Conservation (phyloP, 2,329 filamentous ascomycete genomes). For the Fusarium protoensiforme region DNA sequence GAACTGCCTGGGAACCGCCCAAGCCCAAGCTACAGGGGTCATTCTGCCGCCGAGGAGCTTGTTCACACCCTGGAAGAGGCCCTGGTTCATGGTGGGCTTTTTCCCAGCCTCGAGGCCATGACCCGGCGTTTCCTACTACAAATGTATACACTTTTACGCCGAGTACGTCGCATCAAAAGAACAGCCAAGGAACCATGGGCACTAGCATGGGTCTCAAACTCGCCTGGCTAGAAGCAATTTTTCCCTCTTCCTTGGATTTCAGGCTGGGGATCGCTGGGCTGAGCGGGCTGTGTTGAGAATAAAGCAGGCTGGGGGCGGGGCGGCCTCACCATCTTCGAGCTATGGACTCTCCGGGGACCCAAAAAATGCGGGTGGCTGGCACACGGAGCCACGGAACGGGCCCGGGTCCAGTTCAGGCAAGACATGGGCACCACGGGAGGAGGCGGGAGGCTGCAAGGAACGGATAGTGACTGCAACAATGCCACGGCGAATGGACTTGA, state of each 20-base stretch:
- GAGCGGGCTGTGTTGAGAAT: neutral
- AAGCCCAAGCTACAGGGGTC: constrained; percentile 32
- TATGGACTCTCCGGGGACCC: constrained; percentile 14
- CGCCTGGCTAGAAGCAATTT: constrained; percentile 19
- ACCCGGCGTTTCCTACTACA: constrained; percentile 16
- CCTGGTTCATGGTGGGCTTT: constrained; percentile 10
- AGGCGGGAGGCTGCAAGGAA: constrained; percentile 27
- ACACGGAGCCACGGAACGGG: constrained; percentile 30
- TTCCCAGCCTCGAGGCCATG: constrained; percentile 30
- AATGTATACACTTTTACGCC: constrained; percentile 15
- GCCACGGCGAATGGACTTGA: neutral
- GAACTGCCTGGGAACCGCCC: constrained; percentile 4
- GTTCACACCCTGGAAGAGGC: constrained; percentile 20
- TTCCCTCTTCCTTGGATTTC: constrained; percentile 21
- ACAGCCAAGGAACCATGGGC: constrained; percentile 11
- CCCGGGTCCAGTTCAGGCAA: neutral
- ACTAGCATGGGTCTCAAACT: constrained; percentile 34
- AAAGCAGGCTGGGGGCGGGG: constrained; percentile 33
- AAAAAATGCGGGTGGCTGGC: constrained; percentile 37
- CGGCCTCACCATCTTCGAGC: constrained; percentile 14
- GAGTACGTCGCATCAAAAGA: constrained; percentile 19
- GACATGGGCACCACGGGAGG: constrained; percentile 6
- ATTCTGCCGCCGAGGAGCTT: constrained; percentile 8
- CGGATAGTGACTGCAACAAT: constrained; percentile 12
- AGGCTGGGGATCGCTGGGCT: constrained; percentile 32